Percentiles rank a stretch among this genome's conserved stretches.
These are phyloP conservation scores for Aspergillus panamensis DNA, from an alignment of 495 filamentous ascomycete species.

Conservation along the genomic window DNA sequence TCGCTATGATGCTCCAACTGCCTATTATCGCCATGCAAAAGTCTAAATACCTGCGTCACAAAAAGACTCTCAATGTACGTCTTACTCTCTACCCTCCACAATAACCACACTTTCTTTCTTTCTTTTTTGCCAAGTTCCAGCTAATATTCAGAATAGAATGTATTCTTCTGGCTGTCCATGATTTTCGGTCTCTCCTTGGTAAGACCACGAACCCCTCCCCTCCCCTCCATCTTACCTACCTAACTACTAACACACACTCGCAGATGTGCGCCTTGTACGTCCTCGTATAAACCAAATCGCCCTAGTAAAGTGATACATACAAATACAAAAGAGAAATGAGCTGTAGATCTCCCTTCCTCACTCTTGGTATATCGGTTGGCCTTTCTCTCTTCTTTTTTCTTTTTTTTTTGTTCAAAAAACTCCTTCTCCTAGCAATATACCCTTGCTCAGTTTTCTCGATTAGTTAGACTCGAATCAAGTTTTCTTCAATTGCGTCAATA, in stretches of 20 bases:
- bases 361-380: not conserved
- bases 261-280: slow-evolving; percentile 24
- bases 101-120: too few species aligned
- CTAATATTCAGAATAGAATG: slow-evolving; percentile 50
- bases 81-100: not conserved
- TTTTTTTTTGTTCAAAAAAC: too few species aligned
- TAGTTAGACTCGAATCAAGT: too few species aligned
- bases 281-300: slow-evolving; percentile 6
- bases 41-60: slow-evolving; percentile 67
- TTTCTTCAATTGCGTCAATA: too few species aligned
- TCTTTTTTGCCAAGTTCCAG: not conserved
- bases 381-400: not conserved
- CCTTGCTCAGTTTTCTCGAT: not conserved
- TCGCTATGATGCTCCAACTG: slow-evolving; percentile 93
- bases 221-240: not conserved
- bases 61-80: slow-evolving; percentile 69
- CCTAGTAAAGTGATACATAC: not conserved
- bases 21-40: slow-evolving; percentile 90
- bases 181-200: slow-evolving; percentile 85
- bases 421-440: not conserved
- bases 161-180: slow-evolving; percentile 94
- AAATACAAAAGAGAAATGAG: not conserved
- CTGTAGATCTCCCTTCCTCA: not conserved
- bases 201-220: slow-evolving; percentile 30
- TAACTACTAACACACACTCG: not conserved